Base-by-base conservation (phyloP, 164 flowering plant species). In the Vitis labrusca region DNA sequence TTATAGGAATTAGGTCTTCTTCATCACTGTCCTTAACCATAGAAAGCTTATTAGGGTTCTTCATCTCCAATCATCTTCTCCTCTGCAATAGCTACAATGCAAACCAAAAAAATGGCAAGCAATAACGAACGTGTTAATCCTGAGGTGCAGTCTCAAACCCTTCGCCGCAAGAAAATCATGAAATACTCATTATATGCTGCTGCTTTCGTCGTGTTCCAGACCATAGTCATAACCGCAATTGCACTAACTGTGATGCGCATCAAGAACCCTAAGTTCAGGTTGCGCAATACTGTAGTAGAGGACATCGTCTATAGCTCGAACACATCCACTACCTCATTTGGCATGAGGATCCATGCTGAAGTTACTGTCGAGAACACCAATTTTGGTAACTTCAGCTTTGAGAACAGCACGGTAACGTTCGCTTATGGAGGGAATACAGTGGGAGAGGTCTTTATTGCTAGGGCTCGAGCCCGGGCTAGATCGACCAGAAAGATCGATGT, bases 331-430 rank as follows among this genome's bases (percentile, higher is more conserved):
- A 64, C 68, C 11, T 58, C 64, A 8, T 61, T 61, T 13, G 30
- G 29, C 51, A 27, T 44, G 30, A 52, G 16, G 8, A 29, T 69
- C 30, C 15, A 13, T 6, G 50, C 66, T 0, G 15, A 51, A 54
- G 5, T 69, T 14, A 61, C 13, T 9, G 32, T 69, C 10, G 51
- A 72, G 47, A 72, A 72, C 44, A 50, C 53, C 8, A 72, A 72
- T 44, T 72, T 58, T 5, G 69, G 69, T 1, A 50, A 27, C 17
- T 65, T 32, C 65, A 58, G 51, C 17, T 65, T 48, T 23, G 70
- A 65, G 1, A 52, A 13, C 13, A 50, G 49, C 65, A 50, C 52
- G 3, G 49, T 53, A 3, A 50, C 27, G 3, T 37, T 60, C 3
- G 0, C 1, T 6, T 59, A 65, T 17, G 49, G 52, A 2, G 70